A percentile compares a stretch with the other conserved stretches of the same genome.
Evolutionary conservation across 495 filamentous ascomycete species (phyloP).

Genomic region (Pyrenopolyporus hunteri): DNA sequence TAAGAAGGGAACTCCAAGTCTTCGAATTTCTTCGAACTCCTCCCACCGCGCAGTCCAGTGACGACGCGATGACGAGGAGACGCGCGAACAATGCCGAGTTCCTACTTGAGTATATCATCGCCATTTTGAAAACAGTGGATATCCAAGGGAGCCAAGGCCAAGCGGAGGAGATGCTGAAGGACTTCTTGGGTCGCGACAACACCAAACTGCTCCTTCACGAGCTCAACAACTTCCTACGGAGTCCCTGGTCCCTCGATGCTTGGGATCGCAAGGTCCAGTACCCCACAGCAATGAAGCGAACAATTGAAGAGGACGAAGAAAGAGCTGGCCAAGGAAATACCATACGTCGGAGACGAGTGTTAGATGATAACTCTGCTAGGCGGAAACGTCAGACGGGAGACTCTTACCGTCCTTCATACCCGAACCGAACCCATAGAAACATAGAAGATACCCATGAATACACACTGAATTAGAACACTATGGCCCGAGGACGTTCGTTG

Average conservation of each 20-base stretch:
- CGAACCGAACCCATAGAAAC: constrained; percentile 2
- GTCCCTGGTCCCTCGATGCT: constrained; percentile 71
- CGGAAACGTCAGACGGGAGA: constrained; percentile 22
- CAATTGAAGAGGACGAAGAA: constrained; percentile 4
- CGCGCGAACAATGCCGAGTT: constrained; percentile 84
- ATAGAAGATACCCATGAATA: constrained; percentile 11
- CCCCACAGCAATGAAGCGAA: constrained; percentile 31
- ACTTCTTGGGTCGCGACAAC: constrained; percentile 82
- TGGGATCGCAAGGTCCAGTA: constrained; percentile 90
- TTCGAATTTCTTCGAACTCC: constrained; percentile 70
- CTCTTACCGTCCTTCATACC: constrained; percentile 38
- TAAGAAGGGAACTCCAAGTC: constrained; percentile 85
- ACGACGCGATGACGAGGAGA: constrained; percentile 46
- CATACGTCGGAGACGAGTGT: not conserved
- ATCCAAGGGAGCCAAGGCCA: constrained; percentile 84
- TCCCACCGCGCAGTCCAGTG: constrained; percentile 31
- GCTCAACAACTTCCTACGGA: constrained; percentile 78
- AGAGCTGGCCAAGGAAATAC: not conserved
- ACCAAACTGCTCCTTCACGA: constrained; percentile 85
- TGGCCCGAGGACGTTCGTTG: too few species aligned
- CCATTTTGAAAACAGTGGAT: constrained; percentile 88
- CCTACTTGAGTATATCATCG: constrained; percentile 84
- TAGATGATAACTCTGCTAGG: not conserved
- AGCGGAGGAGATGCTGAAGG: constrained; percentile 85
- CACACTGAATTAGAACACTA: constrained; percentile 16